Evolutionary conservation across 345 rosid genomes (phyloP).

Genomic region (Passiflora organensis): DNA sequence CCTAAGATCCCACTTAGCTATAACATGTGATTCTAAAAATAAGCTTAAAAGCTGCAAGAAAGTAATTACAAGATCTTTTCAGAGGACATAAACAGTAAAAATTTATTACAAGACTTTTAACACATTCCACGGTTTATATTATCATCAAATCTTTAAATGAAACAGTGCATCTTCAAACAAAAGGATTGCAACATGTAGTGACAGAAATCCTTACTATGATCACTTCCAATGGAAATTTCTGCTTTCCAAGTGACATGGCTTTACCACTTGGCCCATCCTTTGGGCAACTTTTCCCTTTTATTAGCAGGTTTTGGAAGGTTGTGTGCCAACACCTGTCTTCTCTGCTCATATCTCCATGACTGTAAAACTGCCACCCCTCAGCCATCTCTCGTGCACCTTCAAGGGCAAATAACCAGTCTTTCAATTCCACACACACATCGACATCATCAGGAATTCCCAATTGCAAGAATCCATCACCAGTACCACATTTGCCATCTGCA

Average conservation of each 20-base stretch:
- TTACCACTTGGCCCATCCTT: constrained; percentile 34
- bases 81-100: neutral
- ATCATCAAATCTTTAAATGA: neutral
- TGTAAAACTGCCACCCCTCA: constrained; percentile 49
- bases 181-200: too few species aligned
- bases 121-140: neutral
- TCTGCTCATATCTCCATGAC: constrained; percentile 42
- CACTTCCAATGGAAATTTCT: constrained; percentile 64
- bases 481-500: constrained; percentile 40
- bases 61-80: neutral
- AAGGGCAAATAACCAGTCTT: constrained; percentile 94
- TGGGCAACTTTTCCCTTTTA: constrained; percentile 40
- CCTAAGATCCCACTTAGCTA: neutral
- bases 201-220: constrained; percentile 47
- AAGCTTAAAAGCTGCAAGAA: neutral
- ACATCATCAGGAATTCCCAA: constrained; percentile 81
- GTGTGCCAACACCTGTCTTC: constrained; percentile 93
- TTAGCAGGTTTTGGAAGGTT: constrained; percentile 55
- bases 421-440: constrained; percentile 69
- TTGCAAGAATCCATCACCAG: constrained; percentile 44
- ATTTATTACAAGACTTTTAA: neutral
- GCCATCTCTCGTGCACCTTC: constrained; percentile 75
- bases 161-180: neutral
- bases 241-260: constrained; percentile 31
- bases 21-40: neutral